Evolutionary conservation across 345 rosid genomes (phyloP).

Genomic region (Lepidium sativum): DNA sequence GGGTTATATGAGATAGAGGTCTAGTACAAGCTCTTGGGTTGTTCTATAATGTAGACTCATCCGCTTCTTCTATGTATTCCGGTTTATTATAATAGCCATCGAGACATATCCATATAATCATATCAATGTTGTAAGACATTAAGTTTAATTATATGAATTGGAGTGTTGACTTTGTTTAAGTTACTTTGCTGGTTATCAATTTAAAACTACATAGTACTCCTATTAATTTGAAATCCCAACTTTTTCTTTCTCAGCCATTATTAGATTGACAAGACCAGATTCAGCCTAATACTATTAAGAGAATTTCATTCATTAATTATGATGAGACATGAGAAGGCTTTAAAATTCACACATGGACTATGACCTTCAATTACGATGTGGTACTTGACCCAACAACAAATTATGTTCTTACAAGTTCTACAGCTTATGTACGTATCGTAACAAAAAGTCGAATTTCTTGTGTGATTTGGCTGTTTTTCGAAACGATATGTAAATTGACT

Average conservation of each 20-base stretch:
- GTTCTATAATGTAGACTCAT: background rate
- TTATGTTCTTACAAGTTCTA: too few species aligned
- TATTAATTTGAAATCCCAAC: background rate
- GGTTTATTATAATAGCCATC: background rate
- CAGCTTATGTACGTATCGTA: too few species aligned
- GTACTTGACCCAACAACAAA: too few species aligned
- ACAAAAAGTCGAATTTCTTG: too few species aligned
- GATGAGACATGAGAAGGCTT: too few species aligned
- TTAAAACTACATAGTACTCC: background rate
- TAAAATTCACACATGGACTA: too few species aligned
- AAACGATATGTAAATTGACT: background rate
- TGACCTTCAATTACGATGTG: too few species aligned
- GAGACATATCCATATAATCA: background rate
- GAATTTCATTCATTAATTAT: too few species aligned
- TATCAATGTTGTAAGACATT: background rate
- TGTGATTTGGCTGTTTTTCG: background rate
- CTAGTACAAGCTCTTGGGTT: background rate
- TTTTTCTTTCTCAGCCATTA: too few species aligned
- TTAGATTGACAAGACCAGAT: too few species aligned
- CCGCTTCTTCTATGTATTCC: background rate
- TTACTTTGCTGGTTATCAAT: background rate
- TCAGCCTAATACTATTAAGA: too few species aligned
- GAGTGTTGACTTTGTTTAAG: background rate
- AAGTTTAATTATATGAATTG: background rate
- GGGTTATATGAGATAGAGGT: constrained; percentile 20